Evolutionary conservation across 2,329 filamentous ascomycete genomes (phyloP), one percentile per base, ranked within the genome.

Genomic region (Diplodia sapinea): DNA sequence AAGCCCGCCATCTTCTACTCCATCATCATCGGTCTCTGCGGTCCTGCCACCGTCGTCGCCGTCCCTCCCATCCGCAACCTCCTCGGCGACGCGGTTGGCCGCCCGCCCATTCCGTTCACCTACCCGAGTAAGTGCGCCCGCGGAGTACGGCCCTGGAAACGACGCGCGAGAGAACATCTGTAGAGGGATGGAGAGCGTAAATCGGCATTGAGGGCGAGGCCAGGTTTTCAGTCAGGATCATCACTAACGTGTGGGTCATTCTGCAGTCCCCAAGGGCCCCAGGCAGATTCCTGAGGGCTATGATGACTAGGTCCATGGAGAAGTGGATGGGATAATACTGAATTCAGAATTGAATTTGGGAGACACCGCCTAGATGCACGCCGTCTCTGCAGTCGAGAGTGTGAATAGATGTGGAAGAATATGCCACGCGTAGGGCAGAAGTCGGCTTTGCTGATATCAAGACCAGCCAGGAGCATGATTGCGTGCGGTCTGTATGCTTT

Each of bases 1-100:
- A 91, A 91, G 79, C 95, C 95, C 63, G 93, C 93, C 69, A 91
- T 93, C 83, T 96, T 97, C 86, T 98, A 89, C 87, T 93, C 92
- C 74, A 83, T 92, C 75, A 77, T 92, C 68, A 82, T 98, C 72
- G 94, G 92, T 73, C 83, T 81, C 71, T 75, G 88, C 66, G 93
- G 93, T 12, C 95, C 94, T 43, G 79, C 91, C 68, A 82, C 87
- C 68, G 82, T 96, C 70, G 79, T 90, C 69, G 84, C 86, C 67
- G 89, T 92, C 1, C 93, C 94, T 52, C 91, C 92, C 57, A 83
- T 96, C 73, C 85, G 94, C 78, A 84, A 82, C 64, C 76, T 76
- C 71, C 80, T 96, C 68, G 94, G 94, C 73, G 93, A 97, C 78
- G 82, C 88, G 73, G 86, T 68, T 89, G 73, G 86, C 90, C 70